Evolutionary conservation across 768 basidiomycete genomes (phyloP).

Genomic region (Podaxis carcinomalis): DNA sequence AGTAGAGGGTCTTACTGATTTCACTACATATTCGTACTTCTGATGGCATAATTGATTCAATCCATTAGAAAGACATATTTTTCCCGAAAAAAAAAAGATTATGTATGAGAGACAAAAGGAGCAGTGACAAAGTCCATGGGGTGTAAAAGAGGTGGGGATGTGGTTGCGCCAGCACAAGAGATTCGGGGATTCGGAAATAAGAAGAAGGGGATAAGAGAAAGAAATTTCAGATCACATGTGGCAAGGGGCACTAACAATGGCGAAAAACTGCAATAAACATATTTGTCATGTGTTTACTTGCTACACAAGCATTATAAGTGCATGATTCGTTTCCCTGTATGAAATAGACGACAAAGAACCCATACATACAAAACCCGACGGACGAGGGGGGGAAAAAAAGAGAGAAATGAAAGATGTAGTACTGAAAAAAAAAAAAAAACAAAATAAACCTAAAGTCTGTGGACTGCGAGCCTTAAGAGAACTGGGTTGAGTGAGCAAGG

Average conservation of each 20-base stretch:
- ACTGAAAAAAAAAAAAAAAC: neutral
- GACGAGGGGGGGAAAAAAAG: slow-evolving; percentile 1
- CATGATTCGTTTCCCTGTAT: neutral
- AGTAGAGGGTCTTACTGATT: neutral
- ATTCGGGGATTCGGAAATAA: too few species aligned
- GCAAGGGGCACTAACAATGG: too few species aligned
- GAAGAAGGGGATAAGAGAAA: too few species aligned
- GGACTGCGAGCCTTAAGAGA: neutral
- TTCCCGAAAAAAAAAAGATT: neutral
- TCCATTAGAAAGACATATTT: neutral
- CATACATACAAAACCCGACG: slow-evolving; percentile 1
- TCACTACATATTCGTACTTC: neutral
- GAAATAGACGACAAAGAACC: neutral
- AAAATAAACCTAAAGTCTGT: neutral
- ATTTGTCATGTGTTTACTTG: neutral
- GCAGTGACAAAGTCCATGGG: neutral
- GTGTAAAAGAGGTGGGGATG: too few species aligned
- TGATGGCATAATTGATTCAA: neutral
- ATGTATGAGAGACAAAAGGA: neutral
- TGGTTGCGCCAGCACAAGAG: too few species aligned
- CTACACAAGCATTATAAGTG: slow-evolving; percentile 4
- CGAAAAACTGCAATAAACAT: too few species aligned
- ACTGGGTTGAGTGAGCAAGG: neutral
- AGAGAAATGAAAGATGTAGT: too few species aligned
- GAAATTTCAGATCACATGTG: too few species aligned